A percentile compares a stretch with the other conserved stretches of the same genome.
These are phyloP conservation scores for Aspergillus indologenus DNA, from an alignment of 495 filamentous ascomycete species.

Conservation along the genomic window DNA sequence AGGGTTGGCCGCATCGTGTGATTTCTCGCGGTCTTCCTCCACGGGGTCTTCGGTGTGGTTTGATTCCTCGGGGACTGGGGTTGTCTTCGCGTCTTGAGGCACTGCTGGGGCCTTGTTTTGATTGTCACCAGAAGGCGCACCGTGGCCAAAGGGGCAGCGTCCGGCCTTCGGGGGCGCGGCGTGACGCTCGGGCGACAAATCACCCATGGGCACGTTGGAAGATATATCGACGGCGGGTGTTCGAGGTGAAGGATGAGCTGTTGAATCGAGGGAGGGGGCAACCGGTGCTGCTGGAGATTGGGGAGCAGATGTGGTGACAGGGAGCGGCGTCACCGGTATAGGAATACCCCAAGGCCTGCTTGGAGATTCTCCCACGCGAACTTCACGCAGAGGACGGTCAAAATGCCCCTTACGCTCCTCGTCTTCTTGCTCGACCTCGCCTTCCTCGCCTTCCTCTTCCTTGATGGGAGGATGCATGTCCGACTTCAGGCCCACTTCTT, in stretches of 20 bases:
- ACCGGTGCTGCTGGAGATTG: conserved; percentile 25
- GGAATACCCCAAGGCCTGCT: conserved; percentile 88
- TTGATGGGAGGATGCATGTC: conserved; percentile 26
- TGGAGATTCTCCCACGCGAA: conserved; percentile 84
- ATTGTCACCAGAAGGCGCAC: conserved; percentile 20
- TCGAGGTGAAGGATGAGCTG: conserved; percentile 16
- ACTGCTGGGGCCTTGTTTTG: conserved; percentile 15
- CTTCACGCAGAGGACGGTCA: conserved; percentile 75
- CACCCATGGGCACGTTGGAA: conserved; percentile 14
- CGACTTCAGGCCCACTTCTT: conserved; percentile 54
- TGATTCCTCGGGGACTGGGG: neutral
- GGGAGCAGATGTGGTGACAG: conserved; percentile 13
- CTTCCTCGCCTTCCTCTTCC: conserved; percentile 41
- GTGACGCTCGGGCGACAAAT: conserved; percentile 21
- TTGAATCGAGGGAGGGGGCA: conserved; percentile 17
- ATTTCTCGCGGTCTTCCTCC: conserved; percentile 3
- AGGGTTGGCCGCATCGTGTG: neutral
- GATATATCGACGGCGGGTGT: conserved; percentile 9
- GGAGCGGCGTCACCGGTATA: conserved; percentile 50
- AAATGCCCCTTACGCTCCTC: conserved; percentile 57
- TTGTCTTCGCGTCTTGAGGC: neutral
- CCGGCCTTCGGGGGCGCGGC: conserved; percentile 27
- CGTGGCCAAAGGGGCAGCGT: conserved; percentile 51
- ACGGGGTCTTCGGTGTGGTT: neutral
- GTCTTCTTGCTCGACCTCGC: conserved; percentile 32